Conservation (phyloP, 164 flowering plant species). For the Brasenia schreberi region DNA sequence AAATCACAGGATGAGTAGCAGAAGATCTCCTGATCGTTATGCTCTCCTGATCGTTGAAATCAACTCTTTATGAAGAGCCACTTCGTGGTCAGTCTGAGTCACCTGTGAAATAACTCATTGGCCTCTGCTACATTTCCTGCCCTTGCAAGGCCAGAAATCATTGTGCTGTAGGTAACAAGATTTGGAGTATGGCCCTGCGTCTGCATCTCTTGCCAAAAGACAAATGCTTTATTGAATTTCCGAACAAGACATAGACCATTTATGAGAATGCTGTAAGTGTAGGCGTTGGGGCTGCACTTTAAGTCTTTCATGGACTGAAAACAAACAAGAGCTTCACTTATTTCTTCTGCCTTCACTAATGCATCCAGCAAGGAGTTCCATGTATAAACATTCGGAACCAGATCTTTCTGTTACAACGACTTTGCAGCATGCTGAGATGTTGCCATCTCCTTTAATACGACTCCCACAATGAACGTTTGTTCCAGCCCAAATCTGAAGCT, state of each 20-base stretch:
- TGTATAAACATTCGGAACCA: slow-evolving; percentile 65
- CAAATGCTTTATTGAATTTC: slow-evolving; percentile 90
- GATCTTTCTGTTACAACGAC: slow-evolving; percentile 56
- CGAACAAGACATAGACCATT: slow-evolving; percentile 70
- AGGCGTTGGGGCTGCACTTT: slow-evolving; percentile 52
- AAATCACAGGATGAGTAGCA: no score
- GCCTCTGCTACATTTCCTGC: slow-evolving; percentile 75
- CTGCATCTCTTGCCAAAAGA: slow-evolving; percentile 92
- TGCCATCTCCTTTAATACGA: no score
- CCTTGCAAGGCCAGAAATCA: slow-evolving; percentile 84
- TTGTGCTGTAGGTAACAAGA: slow-evolving; percentile 60
- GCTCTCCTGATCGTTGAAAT: no score
- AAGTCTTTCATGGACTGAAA: slow-evolving; percentile 77
- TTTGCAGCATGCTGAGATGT: no score
- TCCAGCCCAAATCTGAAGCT: no score
- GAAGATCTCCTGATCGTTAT: no score
- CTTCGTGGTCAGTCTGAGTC: no score
- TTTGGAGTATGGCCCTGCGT: slow-evolving; percentile 61
- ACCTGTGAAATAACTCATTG: slow-evolving; percentile 46
- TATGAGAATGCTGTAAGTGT: slow-evolving; percentile 72
- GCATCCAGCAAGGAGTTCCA: slow-evolving; percentile 92
- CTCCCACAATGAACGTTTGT: no score
- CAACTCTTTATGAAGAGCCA: no score
- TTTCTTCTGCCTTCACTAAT: slow-evolving; percentile 74
- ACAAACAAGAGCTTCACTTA: slow-evolving; percentile 77